Evolutionary conservation across 179 eudicot genomes (phyloP).

Genomic region (Silene vulgaris): DNA sequence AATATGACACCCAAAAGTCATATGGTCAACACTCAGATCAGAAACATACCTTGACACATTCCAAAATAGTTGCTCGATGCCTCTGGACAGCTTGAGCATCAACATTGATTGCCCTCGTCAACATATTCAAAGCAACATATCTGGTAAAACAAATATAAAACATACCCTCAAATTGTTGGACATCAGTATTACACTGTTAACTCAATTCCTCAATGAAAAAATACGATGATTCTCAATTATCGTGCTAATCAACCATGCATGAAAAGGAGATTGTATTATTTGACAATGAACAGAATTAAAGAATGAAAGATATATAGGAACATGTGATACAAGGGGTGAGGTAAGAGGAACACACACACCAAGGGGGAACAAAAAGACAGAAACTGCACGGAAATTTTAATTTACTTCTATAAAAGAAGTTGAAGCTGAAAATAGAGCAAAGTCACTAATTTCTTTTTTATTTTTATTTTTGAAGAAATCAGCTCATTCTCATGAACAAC

Average conservation of each 20-base stretch:
- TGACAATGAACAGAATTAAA: neutral
- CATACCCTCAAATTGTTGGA: neutral
- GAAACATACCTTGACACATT: constrained; percentile 84
- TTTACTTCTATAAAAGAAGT: neutral
- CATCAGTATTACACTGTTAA: neutral
- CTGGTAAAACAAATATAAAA: constrained; percentile 36
- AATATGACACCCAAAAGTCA: constrained; percentile 2
- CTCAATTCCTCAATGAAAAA: neutral
- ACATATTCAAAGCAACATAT: constrained; percentile 95
- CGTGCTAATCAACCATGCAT: neutral
- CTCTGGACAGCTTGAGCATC: constrained; percentile 98
- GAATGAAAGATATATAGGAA: neutral
- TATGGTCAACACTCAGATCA: neutral
- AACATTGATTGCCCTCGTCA: constrained; percentile 82
- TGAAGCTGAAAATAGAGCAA: neutral
- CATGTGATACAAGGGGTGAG: neutral
- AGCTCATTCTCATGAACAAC: no score
- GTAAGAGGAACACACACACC: constrained; percentile 9
- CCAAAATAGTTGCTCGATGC: constrained; percentile 89
- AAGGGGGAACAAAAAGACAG: neutral
- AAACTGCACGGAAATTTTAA: neutral
- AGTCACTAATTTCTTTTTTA: neutral
- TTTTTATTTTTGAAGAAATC: no score
- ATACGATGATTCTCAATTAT: neutral
- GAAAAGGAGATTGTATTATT: neutral